Evolutionary conservation across 805 yeast species (phyloP), one percentile per base, ranked within the genome.

Genomic region (Metschnikowia aberdeeniae): DNA sequence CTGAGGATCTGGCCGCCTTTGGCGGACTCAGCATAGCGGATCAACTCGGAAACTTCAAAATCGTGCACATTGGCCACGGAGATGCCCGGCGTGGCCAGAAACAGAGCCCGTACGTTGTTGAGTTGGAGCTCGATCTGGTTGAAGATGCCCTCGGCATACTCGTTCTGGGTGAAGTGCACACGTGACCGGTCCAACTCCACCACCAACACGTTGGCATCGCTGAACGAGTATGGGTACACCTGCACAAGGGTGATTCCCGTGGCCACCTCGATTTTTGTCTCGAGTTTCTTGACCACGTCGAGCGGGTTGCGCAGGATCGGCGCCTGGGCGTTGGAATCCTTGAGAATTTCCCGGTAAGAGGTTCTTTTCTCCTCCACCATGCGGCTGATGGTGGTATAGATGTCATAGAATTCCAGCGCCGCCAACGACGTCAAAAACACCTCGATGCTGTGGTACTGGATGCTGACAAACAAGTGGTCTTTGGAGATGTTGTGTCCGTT

Each of bases 401-500:
- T 82, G 62, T 90, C 97, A 51, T 84, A 73, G 27, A 88, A 69
- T 56, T 86, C 89, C 0, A 96, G 83, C 0, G 93, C 93, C 0
- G 95, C 84, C 57, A 93, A 72, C 0, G 96, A 89, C 0, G 98
- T 90, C 48, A 85, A 69, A 56, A 78, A 88, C 2, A 87, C 57
- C 46, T 78, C 79, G 12, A 83, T 70, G 0, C 78, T 67, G 1
- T 72, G 79, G 50, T 83, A 72, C 9, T 68, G 66, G 2, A 77
- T 60, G 2, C 67, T 62, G 0, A 80, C 84, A 46, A 70, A 75
- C 5, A 90, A 63, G 41, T 80, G 77, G 59, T 89, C 96, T 22
- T 80, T 77, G 38, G 70, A 63, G 19, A 71, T 59, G 24, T 70
- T 70, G 14, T 63, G 53, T 40, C 68, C 71, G 38, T 76, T 83